Conservation (phyloP, 2,329 filamentous ascomycete genomes). For the Leptographium lundbergii region DNA sequence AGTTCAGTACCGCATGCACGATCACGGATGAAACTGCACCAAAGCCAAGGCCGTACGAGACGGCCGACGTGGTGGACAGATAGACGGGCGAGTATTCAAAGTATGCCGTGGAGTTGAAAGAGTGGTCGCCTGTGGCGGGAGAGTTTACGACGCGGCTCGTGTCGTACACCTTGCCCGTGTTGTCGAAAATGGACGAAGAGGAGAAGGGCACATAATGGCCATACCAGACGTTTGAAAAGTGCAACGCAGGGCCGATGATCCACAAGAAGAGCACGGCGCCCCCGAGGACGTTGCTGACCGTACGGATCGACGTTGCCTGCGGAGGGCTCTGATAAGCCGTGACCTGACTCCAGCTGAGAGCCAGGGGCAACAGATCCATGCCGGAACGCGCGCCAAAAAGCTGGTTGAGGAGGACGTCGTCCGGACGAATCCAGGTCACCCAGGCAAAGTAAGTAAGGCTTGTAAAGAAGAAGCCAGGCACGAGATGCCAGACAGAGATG, state of each 20-base stretch:
- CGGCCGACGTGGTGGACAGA: slow-evolving; percentile 45
- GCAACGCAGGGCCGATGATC: slow-evolving; percentile 42
- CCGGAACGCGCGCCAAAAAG: slow-evolving; percentile 28
- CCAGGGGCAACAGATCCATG: slow-evolving; percentile 23
- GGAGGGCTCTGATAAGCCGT: slow-evolving; percentile 33
- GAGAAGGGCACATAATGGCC: slow-evolving; percentile 49
- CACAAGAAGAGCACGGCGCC: slow-evolving; percentile 43
- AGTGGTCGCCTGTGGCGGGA: slow-evolving; percentile 15
- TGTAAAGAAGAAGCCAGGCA: slow-evolving; percentile 41
- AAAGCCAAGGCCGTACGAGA: slow-evolving; percentile 39
- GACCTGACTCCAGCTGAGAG: slow-evolving; percentile 19
- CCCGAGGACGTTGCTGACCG: slow-evolving; percentile 39
- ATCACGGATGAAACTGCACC: slow-evolving; percentile 49
- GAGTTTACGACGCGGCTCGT: slow-evolving; percentile 41
- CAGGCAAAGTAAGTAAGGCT: slow-evolving; percentile 28
- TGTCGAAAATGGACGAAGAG: slow-evolving; percentile 48
- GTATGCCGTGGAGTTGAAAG: slow-evolving; percentile 48
- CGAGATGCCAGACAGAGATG: slow-evolving; percentile 40
- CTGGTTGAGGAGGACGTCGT: slow-evolving; percentile 29
- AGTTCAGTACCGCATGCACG: slow-evolving; percentile 41
- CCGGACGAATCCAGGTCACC: slow-evolving; percentile 30
- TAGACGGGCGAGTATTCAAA: slow-evolving; percentile 52
- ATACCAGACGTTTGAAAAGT: slow-evolving; percentile 42
- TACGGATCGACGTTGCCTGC: slow-evolving; percentile 36
- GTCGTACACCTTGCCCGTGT: slow-evolving; percentile 46